phyloP scores from a whole-genome alignment of 495 filamentous ascomycete species.

The Penicillium samsonianum region DNA sequence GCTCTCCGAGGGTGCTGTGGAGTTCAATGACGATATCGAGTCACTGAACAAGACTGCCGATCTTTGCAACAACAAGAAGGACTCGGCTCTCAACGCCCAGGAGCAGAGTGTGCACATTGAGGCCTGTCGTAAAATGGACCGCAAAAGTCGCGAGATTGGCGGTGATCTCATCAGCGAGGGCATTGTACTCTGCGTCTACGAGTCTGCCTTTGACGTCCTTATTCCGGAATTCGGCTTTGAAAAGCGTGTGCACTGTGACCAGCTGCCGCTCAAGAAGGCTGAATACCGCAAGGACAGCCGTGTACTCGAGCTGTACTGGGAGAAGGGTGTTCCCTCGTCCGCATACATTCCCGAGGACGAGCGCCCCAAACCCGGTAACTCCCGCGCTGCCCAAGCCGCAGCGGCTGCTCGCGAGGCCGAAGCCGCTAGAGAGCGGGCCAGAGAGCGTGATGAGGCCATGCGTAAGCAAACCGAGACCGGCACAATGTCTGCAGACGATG shows the following conservation, averaged over 20 bases:
- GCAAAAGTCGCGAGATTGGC: slow-evolving; percentile 76
- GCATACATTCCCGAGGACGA: slow-evolving; percentile 97
- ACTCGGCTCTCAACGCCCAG: slow-evolving; percentile 94
- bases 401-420: slow-evolving; percentile 78
- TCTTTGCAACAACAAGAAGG: slow-evolving; percentile 97
- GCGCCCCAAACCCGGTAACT: slow-evolving; percentile 71
- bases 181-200: slow-evolving; percentile 95
- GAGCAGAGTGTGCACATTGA: slow-evolving; percentile 99
- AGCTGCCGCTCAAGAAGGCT: slow-evolving; percentile 96
- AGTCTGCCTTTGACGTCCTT: slow-evolving; percentile 97
- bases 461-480: slow-evolving; percentile 91
- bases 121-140: slow-evolving; percentile 91
- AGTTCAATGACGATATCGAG: slow-evolving; percentile 89
- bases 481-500: slow-evolving; percentile 85
- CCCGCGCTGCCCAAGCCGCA: slow-evolving; percentile 66
- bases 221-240: slow-evolving; percentile 99
- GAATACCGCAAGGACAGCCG: slow-evolving; percentile 95
- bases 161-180: slow-evolving; percentile 96
- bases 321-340: slow-evolving; percentile 96
- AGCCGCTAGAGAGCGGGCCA: slow-evolving; percentile 72
- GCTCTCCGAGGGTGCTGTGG: slow-evolving; percentile 76
- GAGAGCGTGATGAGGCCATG: slow-evolving; percentile 82
- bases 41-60: slow-evolving; percentile 89
- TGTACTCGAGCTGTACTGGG: slow-evolving; percentile 95
- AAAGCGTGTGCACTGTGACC: slow-evolving; percentile 98